Percentiles rank a stretch among this genome's conserved stretches.
These are phyloP conservation scores for Leishmania major DNA, from an alignment of 208 protist genomes.

Conservation along the genomic window DNA sequence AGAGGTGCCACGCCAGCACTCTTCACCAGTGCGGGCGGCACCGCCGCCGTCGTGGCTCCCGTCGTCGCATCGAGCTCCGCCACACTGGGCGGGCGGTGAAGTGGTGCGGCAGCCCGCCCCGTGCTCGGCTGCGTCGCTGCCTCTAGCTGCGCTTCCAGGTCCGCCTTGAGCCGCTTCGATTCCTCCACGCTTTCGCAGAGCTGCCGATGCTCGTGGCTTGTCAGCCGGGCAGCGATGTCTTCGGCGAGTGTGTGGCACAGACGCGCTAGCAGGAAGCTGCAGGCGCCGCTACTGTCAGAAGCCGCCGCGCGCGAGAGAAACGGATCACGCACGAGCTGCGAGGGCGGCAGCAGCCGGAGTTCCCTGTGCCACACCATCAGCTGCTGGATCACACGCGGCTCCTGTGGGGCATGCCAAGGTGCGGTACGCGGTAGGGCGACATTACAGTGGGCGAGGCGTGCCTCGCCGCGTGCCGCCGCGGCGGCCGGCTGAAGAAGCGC, in stretches of 20 bases:
- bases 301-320: conserved; percentile 49
- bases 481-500: conserved; percentile 26
- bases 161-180: conserved; percentile 39
- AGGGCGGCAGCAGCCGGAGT: conserved; percentile 52
- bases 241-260: conserved; percentile 66
- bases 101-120: neutral
- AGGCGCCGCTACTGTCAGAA: conserved; percentile 51
- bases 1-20: neutral
- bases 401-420: conserved; percentile 3
- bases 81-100: neutral
- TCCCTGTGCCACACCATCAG: conserved; percentile 62
- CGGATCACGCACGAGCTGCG: conserved; percentile 75
- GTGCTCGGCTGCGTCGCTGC: conserved; percentile 5
- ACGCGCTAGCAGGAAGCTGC: conserved; percentile 61
- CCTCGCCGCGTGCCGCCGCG: neutral
- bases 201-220: conserved; percentile 50
- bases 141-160: conserved; percentile 37
- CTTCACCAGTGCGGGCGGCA: no score
- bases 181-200: conserved; percentile 46
- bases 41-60: neutral
- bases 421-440: neutral
- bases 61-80: neutral
- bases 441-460: neutral
- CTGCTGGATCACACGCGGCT: conserved; percentile 56
- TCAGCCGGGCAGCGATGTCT: conserved; percentile 54